Conservation (phyloP, 208 protist genomes). For the Trypanosoma melophagium region DNA sequence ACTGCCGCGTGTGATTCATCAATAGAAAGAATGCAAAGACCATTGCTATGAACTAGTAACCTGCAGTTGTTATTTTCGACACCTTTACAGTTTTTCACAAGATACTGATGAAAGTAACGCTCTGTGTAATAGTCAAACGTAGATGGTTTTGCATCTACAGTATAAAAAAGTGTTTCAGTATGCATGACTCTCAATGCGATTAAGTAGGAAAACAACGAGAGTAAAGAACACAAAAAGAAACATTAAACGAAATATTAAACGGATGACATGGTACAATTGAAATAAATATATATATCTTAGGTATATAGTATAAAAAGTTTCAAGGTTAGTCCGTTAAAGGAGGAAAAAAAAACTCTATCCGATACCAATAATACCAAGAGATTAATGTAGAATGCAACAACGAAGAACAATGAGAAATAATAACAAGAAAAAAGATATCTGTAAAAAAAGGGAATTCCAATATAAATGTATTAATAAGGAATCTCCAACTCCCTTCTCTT, state of each 20-base stretch:
- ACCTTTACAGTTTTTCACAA: conserved; percentile 64
- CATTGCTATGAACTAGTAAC: conserved; percentile 86
- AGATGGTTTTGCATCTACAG: conserved; percentile 20
- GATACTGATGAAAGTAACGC: conserved; percentile 80
- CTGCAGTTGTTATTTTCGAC: conserved; percentile 68
- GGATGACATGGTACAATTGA: background rate
- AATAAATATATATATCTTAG: no score
- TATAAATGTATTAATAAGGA: no score
- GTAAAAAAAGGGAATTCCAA: no score
- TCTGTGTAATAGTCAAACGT: conserved; percentile 81
- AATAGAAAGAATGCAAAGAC: conserved; percentile 72
- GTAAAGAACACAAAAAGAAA: conserved; percentile 8
- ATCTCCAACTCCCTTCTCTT: no score
- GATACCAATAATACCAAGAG: no score
- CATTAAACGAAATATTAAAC: background rate
- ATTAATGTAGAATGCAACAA: no score
- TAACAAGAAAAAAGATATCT: no score
- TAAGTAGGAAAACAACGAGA: background rate
- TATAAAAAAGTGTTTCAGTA: background rate
- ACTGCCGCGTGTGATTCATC: conserved; percentile 66
- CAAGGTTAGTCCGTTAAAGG: no score
- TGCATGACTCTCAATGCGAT: background rate
- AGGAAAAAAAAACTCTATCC: no score
- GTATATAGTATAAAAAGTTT: no score
- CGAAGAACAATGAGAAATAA: no score